Evolutionary conservation across 1,284 basidiomycete genomes (phyloP), one percentile per base, ranked within the genome.

Genomic region (Neotropicomus parvogracilis): DNA sequence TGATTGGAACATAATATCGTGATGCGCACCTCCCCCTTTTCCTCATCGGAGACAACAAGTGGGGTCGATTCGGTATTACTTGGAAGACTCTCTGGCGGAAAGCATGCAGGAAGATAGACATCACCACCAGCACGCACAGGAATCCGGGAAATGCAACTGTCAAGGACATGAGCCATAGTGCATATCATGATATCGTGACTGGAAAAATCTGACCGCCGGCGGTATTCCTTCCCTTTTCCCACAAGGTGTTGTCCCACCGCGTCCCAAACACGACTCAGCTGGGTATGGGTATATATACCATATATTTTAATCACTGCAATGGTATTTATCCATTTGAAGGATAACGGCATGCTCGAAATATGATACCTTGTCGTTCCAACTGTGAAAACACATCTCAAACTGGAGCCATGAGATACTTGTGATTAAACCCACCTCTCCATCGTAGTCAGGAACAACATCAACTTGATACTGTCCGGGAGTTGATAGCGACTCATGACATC

Each of bases 251-350:
- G 63, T 1, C 76, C 74, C 39, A 86, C 63, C 0, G 74, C 73
- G 21, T 79, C 73, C 84, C 84, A 85, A 32, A 80, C 69, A 21
- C 73, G 73, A 48, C 78, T 74, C 26, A 83, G 61, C 53, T 83
- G 78, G 0, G 77, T 74, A 48, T 84, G 82, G 0, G 79, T 83
- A 47, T 78, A 81, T 9, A 86, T 72, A 1, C 80, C 81, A 51
- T 81, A 85, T n/a, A 86, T 70, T 40, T 71, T 73, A 48, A 84
- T 69, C 1, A 72, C 81, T 83, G n/a, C 21, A 40, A 31, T 17
- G n/a, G 40, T 6, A 26, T 5, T 8, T 40, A 17, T 26, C 19
- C 14, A 36, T n/a, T 4, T 7, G 10, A 20, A 35, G 43, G 10
- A 43, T 26, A 31, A 48, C 7, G 1, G 11, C 40, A 9, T 6